Evolutionary conservation across 441 rosid genomes (phyloP).

Genomic region (Corymbia calophylla): DNA sequence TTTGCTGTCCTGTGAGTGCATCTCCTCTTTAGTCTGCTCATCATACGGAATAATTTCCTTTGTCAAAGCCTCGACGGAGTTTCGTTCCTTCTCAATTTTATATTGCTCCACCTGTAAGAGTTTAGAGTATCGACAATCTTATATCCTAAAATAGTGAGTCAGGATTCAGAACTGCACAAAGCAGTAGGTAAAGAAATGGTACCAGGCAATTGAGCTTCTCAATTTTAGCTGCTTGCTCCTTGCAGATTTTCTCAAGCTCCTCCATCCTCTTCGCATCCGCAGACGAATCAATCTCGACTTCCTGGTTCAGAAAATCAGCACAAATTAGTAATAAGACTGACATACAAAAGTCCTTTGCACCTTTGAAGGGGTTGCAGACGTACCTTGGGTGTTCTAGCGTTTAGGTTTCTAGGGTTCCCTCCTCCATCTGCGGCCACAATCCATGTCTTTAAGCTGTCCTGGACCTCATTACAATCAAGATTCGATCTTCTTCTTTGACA

Average conservation of each 20-base stretch:
- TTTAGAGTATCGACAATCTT: slow-evolving; percentile 4
- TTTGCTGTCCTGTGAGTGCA: slow-evolving; percentile 13
- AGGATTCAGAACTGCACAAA: background rate
- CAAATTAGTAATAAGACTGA: background rate
- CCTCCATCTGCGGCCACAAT: background rate
- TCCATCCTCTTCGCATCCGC: slow-evolving; percentile 31
- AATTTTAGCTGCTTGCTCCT: slow-evolving; percentile 79
- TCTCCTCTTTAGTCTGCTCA: slow-evolving; percentile 13
- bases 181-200: slow-evolving; percentile 6
- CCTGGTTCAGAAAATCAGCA: slow-evolving; percentile 29
- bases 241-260: slow-evolving; percentile 64
- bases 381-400: background rate
- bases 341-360: background rate
- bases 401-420: background rate
- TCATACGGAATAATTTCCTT: slow-evolving; percentile 19
- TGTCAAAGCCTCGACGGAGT: background rate
- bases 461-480: slow-evolving; percentile 14
- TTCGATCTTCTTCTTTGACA: slow-evolving; percentile 49
- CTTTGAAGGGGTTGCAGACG: background rate
- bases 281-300: slow-evolving; percentile 12
- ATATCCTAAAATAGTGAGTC: background rate
- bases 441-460: slow-evolving; percentile 18
- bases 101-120: slow-evolving; percentile 56
- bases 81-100: slow-evolving; percentile 28
- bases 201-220: slow-evolving; percentile 62